phyloP scores from a whole-genome alignment of 192 early-diverging fungal genomes.

The Backusella westeae region DNA sequence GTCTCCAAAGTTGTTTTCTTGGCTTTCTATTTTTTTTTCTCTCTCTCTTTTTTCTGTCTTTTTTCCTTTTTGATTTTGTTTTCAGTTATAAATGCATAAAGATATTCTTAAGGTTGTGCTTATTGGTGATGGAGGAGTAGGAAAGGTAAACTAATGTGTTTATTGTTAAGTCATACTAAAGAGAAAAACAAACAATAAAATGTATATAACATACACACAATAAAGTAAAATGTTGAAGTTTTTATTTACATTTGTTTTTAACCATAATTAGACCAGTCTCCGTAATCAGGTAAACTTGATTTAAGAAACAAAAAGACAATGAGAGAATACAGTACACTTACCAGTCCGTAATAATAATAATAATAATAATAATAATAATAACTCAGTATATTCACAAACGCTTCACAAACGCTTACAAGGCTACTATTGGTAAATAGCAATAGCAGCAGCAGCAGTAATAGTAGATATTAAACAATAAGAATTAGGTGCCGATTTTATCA shows the following conservation, averaged over 20 bases:
- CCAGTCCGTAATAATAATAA: no score
- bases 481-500: constrained; percentile 85
- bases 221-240: neutral
- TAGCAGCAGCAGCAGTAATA: no score
- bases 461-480: neutral
- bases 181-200: neutral
- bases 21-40: neutral
- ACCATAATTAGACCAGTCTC: constrained; percentile 30
- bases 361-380: neutral
- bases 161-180: neutral
- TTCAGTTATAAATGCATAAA: constrained; percentile 41
- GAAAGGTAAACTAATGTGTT: constrained; percentile 41
- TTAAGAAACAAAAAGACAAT: no score
- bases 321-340: neutral
- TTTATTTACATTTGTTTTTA: neutral
- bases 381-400: constrained; percentile 85
- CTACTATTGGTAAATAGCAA: constrained; percentile 77
- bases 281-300: constrained; percentile 31
- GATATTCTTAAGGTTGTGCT: constrained; percentile 53
- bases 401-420: constrained; percentile 96
- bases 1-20: neutral
- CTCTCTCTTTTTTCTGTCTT: neutral
- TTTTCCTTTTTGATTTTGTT: neutral
- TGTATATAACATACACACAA: neutral
- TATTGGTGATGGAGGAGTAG: constrained; percentile 55